Conservation (phyloP, 2,329 filamentous ascomycete species). For the Fusarium austroafricanum region DNA sequence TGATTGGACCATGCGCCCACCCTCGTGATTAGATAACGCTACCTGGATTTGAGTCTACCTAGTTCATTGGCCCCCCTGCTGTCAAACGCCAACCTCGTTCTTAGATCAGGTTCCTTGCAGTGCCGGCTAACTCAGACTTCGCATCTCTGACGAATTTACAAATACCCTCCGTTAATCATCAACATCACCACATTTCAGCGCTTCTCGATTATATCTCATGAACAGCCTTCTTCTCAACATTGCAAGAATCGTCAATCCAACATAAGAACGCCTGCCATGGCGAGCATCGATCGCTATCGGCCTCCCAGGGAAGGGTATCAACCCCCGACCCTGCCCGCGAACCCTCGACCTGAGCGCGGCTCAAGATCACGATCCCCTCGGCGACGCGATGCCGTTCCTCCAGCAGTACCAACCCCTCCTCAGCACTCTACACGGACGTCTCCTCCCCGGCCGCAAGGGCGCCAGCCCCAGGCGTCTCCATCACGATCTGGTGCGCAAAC, state of each 20-base stretch:
- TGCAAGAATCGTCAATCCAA: constrained; percentile 41
- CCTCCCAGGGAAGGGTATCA: constrained; percentile 68
- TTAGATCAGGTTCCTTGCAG: constrained; percentile 40
- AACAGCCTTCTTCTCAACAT: constrained; percentile 29
- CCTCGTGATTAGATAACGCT: constrained; percentile 45
- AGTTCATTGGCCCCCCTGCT: constrained; percentile 27
- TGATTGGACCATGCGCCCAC: constrained; percentile 38
- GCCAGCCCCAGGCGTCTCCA: constrained; percentile 58
- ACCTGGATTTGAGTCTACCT: constrained; percentile 13
- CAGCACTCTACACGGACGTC: constrained; percentile 66
- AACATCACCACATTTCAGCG: constrained; percentile 20
- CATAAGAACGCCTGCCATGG: constrained; percentile 57
- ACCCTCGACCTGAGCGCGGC: constrained; percentile 55
- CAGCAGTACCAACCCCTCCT: constrained; percentile 71
- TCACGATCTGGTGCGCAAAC: constrained; percentile 54
- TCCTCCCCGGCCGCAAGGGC: constrained; percentile 62
- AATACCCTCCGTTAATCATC: constrained; percentile 14
- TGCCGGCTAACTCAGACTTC: constrained; percentile 18
- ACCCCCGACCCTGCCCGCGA: constrained; percentile 60
- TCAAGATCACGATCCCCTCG: constrained; percentile 62
- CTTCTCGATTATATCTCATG: constrained; percentile 41
- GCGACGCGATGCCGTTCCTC: constrained; percentile 65
- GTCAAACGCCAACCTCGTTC: constrained; percentile 38
- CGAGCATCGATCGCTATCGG: constrained; percentile 70
- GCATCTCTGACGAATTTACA: constrained; percentile 25